phyloP scores from a whole-genome alignment of 1,139 yeast genomes.

The Candida tetrigidarum region DNA sequence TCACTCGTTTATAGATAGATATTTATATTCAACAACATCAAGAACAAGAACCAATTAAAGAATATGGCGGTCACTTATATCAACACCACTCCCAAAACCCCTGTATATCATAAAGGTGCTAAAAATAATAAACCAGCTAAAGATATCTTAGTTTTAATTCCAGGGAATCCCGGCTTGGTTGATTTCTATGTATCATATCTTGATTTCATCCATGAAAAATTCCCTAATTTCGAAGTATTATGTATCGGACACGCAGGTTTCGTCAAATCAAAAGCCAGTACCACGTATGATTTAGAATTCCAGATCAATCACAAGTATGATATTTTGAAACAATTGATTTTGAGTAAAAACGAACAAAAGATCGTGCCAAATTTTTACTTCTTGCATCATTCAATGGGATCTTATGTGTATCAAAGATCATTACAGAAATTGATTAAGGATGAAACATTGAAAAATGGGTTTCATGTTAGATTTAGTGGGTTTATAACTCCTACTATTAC shows the following conservation, averaged over 20 bases:
- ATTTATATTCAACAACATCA: neutral
- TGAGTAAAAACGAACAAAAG: conserved; percentile 16
- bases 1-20: neutral
- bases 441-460: conserved; percentile 20
- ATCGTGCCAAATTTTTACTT: conserved; percentile 42
- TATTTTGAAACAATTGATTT: conserved; percentile 37
- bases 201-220: conserved; percentile 40
- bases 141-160: conserved; percentile 53
- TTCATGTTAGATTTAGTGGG: conserved; percentile 49
- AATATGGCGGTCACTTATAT: conserved; percentile 14
- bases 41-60: neutral
- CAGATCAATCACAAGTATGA: conserved; percentile 56
- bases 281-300: conserved; percentile 43
- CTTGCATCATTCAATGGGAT: conserved; percentile 67
- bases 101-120: conserved; percentile 29
- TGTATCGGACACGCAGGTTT: conserved; percentile 63
- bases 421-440: conserved; percentile 30
- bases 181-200: conserved; percentile 60
- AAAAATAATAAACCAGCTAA: conserved; percentile 2
- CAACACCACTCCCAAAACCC: conserved; percentile 28
- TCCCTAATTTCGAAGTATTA: conserved; percentile 52
- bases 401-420: conserved; percentile 58
- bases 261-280: conserved; percentile 26
- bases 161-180: conserved; percentile 72
- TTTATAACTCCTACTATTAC: conserved; percentile 66